phyloP scores from a whole-genome alignment of 352 stramenopile genomes.

The Blastocystis sp. region DNA sequence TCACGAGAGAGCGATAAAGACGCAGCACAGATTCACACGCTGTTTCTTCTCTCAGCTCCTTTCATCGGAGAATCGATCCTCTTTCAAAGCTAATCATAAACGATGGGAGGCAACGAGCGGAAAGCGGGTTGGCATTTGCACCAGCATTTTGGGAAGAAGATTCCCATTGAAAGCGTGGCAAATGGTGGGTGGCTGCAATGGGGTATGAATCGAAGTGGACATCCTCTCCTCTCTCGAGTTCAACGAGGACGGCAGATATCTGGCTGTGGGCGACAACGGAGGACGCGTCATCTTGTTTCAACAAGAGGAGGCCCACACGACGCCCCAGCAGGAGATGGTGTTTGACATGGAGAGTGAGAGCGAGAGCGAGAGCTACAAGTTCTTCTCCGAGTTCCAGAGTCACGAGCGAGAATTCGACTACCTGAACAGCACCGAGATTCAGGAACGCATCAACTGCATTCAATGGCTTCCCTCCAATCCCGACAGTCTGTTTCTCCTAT shows the following conservation, averaged over 20 bases:
- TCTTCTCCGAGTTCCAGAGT: conserved; percentile 85
- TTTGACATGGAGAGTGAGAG: conserved; percentile 71
- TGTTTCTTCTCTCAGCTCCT: background rate
- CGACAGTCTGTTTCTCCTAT: conserved; percentile 86
- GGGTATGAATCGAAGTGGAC: conserved; percentile 77
- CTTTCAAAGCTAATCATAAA: background rate
- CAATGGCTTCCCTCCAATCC: conserved; percentile 85
- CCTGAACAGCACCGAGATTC: conserved; percentile 92
- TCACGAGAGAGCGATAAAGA: no score
- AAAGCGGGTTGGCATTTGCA: conserved; percentile 72
- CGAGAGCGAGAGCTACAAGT: conserved; percentile 81
- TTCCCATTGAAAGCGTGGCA: conserved; percentile 69
- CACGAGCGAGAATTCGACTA: conserved; percentile 95
- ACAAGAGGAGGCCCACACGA: conserved; percentile 69
- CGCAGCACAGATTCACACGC: no score
- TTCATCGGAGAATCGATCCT: background rate
- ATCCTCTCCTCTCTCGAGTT: conserved; percentile 90
- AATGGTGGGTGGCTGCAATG: conserved; percentile 47
- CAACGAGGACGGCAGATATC: conserved; percentile 82
- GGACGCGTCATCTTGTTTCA: conserved; percentile 85
- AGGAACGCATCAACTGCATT: conserved; percentile 95
- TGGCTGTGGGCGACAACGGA: conserved; percentile 88
- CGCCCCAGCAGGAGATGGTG: conserved; percentile 71
- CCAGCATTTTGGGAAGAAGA: conserved; percentile 73
- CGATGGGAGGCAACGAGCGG: background rate